These are phyloP conservation scores for Lactarius hengduanensis DNA, from an alignment of 768 basidiomycete species.

Conservation along the genomic window DNA sequence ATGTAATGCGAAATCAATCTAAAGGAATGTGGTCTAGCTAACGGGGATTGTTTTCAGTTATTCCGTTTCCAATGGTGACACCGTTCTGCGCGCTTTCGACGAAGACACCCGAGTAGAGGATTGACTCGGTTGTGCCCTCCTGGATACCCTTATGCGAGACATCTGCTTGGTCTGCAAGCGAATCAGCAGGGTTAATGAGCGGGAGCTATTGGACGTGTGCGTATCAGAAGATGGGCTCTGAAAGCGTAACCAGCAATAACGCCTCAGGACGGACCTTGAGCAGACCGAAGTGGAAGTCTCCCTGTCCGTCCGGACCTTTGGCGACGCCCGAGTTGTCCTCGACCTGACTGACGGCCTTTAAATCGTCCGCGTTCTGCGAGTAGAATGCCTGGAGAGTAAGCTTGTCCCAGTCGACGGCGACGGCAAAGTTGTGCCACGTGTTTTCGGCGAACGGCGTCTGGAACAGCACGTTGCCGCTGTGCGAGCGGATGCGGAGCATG, in stretches of 20 bases:
- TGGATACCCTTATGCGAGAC: conserved; percentile 60
- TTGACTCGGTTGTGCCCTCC: conserved; percentile 53
- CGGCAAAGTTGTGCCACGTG: conserved; percentile 60
- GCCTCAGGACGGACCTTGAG: conserved; percentile 46
- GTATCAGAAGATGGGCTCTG: not conserved
- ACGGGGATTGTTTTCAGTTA: not conserved
- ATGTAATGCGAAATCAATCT: not conserved
- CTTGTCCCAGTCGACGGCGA: conserved; percentile 55
- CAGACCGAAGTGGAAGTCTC: conserved; percentile 61
- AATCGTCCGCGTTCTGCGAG: conserved; percentile 42
- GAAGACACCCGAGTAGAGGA: conserved; percentile 59
- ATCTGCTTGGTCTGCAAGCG: conserved; percentile 48
- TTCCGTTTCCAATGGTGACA: conserved; percentile 39
- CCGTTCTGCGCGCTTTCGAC: conserved; percentile 39
- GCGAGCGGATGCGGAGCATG: conserved; percentile 55
- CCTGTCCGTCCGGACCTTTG: conserved; percentile 46
- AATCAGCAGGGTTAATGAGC: conserved; percentile 47
- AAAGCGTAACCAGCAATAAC: not conserved
- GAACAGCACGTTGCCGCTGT: conserved; percentile 52
- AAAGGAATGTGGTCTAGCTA: not conserved
- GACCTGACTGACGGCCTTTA: conserved; percentile 45
- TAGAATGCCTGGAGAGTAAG: conserved; percentile 52
- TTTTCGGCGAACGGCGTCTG: conserved; percentile 42
- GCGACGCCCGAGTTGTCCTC: conserved; percentile 43
- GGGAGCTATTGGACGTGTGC: conserved; percentile 44